Base-by-base conservation (phyloP, 208 protist species). In the Angomonas desouzai region DNA sequence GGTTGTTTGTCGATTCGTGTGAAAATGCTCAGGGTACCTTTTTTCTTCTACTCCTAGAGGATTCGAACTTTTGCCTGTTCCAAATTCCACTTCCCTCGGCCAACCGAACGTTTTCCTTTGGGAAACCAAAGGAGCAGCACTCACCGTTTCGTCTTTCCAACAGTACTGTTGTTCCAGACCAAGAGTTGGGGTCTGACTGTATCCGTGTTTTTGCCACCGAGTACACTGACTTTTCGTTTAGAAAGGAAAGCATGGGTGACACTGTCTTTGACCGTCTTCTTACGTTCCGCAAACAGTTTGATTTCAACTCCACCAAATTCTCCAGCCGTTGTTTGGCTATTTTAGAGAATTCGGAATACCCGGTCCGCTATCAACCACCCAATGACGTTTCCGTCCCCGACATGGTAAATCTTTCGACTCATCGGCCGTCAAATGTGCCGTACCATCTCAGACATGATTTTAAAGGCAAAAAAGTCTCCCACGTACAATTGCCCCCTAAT, bases 151-250 rank as follows among this genome's bases (percentile, higher is more conserved):
- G 84, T 55, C 56, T 93, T 0, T 64, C 81, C 40, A 79, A 93
- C 66, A 43, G 72, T 11, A 88, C 83, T 58, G 61, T 93, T 30
- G 65, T 66, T 20, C 60, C 55, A 22, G 77, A 74, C 13, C 81
- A 84, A 56, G 59, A 75, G 16, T 68, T 76, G 13, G 87, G 82
- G 4, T 74, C 74, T 10, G 87, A 93, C 67, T 93, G 82, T 58
- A 59, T 72, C 22, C 76, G 84, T 10, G 34, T 88, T 13, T 74
- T 91, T 29, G 81, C 82, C 45, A 91, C 82, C 60, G 87, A 93
- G 62, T 91, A 83, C 67, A 93, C 87, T 20, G 32, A 32, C 2
- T 32, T 30, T n/a, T 55, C 55, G 16, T 55, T 62, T 3, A 61
- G 55, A 38, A 27, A 48, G 34, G 33, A 55, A 18, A 43, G 38